A percentile compares a stretch with the other conserved stretches of the same genome.
phyloP scores from a whole-genome alignment of 2,329 filamentous ascomycete genomes.

The Xylariomycetidae sp. region DNA sequence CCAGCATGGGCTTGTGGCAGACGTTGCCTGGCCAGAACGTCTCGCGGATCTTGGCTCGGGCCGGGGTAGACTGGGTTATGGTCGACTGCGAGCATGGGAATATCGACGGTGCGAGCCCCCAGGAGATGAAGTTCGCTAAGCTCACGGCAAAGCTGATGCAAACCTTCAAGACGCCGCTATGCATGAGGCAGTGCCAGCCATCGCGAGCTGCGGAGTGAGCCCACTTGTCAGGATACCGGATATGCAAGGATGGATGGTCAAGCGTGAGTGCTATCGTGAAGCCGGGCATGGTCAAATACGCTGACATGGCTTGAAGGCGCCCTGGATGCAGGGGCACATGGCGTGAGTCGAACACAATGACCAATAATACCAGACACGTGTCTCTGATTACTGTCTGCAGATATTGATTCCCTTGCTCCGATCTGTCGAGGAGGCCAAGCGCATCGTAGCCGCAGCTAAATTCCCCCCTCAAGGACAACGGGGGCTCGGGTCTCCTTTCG shows the following conservation, averaged over 20 bases:
- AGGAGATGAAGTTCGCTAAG: background rate
- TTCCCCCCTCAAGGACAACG: constrained; percentile 50
- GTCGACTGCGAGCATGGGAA: constrained; percentile 54
- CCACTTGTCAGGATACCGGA: constrained; percentile 54
- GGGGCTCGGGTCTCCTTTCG: constrained; percentile 51
- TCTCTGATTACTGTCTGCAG: constrained; percentile 25
- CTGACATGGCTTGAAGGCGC: constrained; percentile 40
- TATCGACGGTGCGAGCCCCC: constrained; percentile 37
- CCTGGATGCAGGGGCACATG: constrained; percentile 52
- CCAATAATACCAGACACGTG: background rate
- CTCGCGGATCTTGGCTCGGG: constrained; percentile 52
- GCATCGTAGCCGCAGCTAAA: constrained; percentile 45
- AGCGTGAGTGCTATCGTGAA: constrained; percentile 34
- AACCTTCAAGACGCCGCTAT: constrained; percentile 40
- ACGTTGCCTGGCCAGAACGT: constrained; percentile 56
- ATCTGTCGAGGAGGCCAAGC: constrained; percentile 45
- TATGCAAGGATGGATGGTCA: constrained; percentile 50
- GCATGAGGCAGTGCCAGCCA: constrained; percentile 52
- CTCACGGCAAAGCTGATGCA: background rate
- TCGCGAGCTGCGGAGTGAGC: constrained; percentile 48
- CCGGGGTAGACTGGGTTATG: constrained; percentile 62
- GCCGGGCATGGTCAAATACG: too few relatives aligned
- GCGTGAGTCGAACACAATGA: constrained; percentile 30
- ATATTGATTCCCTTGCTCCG: constrained; percentile 49
- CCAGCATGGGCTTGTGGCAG: constrained; percentile 56